Evolutionary conservation across 2,329 filamentous ascomycete species (phyloP).

Genomic region (Stemphylium vesicarium): DNA sequence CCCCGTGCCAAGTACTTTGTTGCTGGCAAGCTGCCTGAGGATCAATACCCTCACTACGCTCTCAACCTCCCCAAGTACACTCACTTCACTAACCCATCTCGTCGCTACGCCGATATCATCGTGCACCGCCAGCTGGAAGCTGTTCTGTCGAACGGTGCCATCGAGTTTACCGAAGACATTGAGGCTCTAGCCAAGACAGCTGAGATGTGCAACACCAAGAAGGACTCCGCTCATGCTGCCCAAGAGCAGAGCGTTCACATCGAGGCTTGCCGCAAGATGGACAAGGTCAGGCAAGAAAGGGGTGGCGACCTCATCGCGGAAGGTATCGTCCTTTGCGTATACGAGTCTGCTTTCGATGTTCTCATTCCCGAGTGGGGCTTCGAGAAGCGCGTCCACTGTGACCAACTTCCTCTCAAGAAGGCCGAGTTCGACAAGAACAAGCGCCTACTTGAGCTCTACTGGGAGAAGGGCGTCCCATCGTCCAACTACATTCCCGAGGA

Average conservation of each 20-base stretch:
- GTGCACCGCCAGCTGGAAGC: conserved; percentile 94
- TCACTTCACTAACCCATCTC: conserved; percentile 94
- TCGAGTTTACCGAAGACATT: conserved; percentile 87
- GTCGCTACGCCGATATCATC: conserved; percentile 92
- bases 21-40: conserved; percentile 76
- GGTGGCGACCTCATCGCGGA: conserved; percentile 94
- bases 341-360: conserved; percentile 98
- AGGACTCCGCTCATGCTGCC: conserved; percentile 94
- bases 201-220: conserved; percentile 98
- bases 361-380: conserved; percentile 98
- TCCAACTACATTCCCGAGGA: conserved; percentile 97
- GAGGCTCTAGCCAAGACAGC: conserved; percentile 90
- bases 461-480: conserved; percentile 98
- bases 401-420: conserved; percentile 97
- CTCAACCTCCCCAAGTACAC: conserved; percentile 94
- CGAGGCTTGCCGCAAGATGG: conserved; percentile 94
- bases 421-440: conserved; percentile 99
- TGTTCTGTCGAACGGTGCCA: conserved; percentile 78
- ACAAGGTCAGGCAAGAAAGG: conserved; percentile 83
- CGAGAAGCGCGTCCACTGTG: conserved; percentile 98
- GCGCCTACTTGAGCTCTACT: conserved; percentile 93
- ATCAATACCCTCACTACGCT: conserved; percentile 85
- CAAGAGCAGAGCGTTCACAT: conserved; percentile 99
- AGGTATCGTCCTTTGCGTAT: conserved; percentile 94
- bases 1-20: conserved; percentile 95